Evolutionary conservation across 192 early-diverging fungal species (phyloP), one percentile per base, ranked within the genome.

Genomic region (Haplosporangium gracile): DNA sequence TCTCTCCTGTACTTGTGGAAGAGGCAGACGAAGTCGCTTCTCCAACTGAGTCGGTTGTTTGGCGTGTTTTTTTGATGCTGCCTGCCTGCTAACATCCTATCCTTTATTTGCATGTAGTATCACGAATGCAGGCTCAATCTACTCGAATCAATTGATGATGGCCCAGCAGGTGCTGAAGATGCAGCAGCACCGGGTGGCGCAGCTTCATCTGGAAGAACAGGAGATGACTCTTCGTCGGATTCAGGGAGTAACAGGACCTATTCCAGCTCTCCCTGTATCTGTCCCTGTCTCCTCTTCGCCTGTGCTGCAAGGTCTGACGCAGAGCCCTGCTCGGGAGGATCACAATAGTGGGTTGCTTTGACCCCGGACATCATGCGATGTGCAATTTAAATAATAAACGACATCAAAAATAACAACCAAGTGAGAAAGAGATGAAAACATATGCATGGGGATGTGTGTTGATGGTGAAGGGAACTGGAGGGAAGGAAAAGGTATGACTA

Each of bases 101-200:
- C 16, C 38, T 1, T 60, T 2, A n/a, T 75, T 10, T 34, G 22
- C 24, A 11, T 70, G 4, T 68, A 85, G 83, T 45, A 79, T 85
- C 47, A 72, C 74, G 7, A 76, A 85, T 39, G 83, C 57, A 0
- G 78, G 78, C 49, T 45, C 73, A 5, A 13, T 85, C 8, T 86
- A 86, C 24, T 70, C 71, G 18, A 79, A 81, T 18, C 84, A 86
- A 43, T 47, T 86, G 22, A 36, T 73, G 29, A 43, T 72, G 8
- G 84, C 79, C 15, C 79, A 86, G 36, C 69, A 80, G 9, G 73
- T 86, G 71, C 79, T 86, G 20, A 80, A 77, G 43, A 68, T 74
- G 16, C 84, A 86, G 47, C 75, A 81, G 36, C 75, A 86, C 38
- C 75, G 84, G 65, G 73, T 86, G 76, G 79, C 78, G 24, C 75